Percentiles rank a stretch among this genome's conserved stretches.
These are phyloP conservation scores for Pneumocystis carinii DNA, from an alignment of 1,139 yeast genomes.

Conservation along the genomic window DNA sequence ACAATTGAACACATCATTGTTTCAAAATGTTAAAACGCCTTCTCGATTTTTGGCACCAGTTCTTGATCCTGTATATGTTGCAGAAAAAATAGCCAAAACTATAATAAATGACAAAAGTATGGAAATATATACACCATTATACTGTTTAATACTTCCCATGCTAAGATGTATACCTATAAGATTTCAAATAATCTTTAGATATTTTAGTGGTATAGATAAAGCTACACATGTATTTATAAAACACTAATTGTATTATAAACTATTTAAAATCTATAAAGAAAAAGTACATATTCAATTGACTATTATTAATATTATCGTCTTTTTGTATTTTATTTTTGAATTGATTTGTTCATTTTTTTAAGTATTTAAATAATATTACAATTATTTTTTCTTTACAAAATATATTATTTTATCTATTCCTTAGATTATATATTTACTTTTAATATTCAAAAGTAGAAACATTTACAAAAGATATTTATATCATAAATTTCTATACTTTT, in stretches of 20 bases:
- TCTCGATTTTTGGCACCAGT: constrained; percentile 66
- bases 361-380: background rate
- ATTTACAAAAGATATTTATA: background rate
- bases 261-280: background rate
- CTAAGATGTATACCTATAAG: constrained; percentile 65
- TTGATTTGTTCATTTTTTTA: too few relatives aligned
- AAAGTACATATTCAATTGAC: background rate
- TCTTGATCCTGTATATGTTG: constrained; percentile 51
- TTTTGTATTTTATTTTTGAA: background rate
- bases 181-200: constrained; percentile 39
- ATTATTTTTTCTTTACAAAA: background rate
- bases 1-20: constrained; percentile 61
- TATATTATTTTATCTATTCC: background rate
- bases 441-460: background rate
- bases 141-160: constrained; percentile 57
- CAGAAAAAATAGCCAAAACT: constrained; percentile 40
- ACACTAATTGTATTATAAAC: background rate
- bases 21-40: constrained; percentile 57
- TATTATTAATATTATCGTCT: background rate
- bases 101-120: constrained; percentile 50
- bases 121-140: constrained; percentile 57
- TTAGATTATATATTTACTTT: background rate
- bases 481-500: too few relatives aligned
- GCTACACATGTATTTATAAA: constrained; percentile 13
- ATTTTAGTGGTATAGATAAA: constrained; percentile 47